phyloP scores from a whole-genome alignment of 1,284 basidiomycete genomes.

The Marasmius sp. region DNA sequence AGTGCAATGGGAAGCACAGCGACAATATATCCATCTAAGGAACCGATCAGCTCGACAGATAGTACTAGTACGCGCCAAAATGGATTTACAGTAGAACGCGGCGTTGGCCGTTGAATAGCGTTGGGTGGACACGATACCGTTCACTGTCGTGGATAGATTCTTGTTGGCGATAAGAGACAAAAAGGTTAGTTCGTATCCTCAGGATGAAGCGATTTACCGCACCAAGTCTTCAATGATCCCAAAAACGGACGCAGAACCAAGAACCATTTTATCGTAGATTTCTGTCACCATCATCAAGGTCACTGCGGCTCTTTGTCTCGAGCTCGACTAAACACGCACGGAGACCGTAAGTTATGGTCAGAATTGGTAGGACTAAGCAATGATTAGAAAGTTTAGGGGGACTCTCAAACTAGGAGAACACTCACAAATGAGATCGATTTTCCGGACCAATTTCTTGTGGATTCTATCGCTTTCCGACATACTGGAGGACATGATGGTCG shows the following conservation, averaged over 20 bases:
- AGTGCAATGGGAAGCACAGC: slow-evolving; percentile 12
- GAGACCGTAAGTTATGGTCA: slow-evolving; percentile 12
- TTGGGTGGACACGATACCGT: slow-evolving; percentile 8
- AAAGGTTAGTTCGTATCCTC: too few species aligned
- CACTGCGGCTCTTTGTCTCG: not conserved
- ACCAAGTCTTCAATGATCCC: slow-evolving; percentile 12
- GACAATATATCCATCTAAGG: slow-evolving; percentile 13
- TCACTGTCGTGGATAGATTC: slow-evolving; percentile 6
- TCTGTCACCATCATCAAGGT: not conserved
- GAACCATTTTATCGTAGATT: slow-evolving; percentile 14
- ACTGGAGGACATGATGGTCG: too few species aligned
- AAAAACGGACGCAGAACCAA: slow-evolving; percentile 12
- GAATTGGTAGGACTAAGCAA: slow-evolving; percentile 9
- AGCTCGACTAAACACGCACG: not conserved
- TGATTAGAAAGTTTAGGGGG: not conserved
- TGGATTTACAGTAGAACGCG: slow-evolving; percentile 4
- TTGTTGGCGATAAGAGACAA: not conserved
- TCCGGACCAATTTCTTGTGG: slow-evolving; percentile 6
- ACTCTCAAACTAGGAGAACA: too few species aligned
- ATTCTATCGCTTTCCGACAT: not conserved
- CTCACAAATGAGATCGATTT: slow-evolving; percentile 11
- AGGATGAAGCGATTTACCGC: not conserved
- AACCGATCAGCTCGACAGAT: not conserved
- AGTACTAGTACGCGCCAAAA: not conserved
- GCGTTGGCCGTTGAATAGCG: slow-evolving; percentile 14